phyloP scores from a whole-genome alignment of 2,329 filamentous ascomycete species.

The Colletotrichum costaricense region DNA sequence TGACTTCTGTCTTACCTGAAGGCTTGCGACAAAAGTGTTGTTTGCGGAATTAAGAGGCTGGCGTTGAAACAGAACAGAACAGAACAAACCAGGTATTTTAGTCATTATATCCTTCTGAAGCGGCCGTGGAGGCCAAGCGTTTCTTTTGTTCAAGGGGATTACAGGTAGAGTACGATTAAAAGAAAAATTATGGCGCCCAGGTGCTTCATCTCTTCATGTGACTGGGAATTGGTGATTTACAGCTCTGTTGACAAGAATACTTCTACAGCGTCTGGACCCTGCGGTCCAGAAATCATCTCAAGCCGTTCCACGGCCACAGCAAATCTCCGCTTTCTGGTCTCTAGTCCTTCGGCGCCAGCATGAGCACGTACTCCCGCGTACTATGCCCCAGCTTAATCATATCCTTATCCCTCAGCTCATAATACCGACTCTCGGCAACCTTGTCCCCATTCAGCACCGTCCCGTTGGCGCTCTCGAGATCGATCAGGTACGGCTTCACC shows the following conservation, averaged over 20 bases:
- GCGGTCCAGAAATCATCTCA: too few relatives aligned
- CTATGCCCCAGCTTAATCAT: conserved; percentile 89
- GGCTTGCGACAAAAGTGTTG: too few relatives aligned
- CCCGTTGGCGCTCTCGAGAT: conserved; percentile 93
- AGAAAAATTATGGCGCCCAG: background rate
- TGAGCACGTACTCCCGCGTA: conserved; percentile 93
- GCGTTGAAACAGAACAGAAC: background rate
- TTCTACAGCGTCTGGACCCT: background rate
- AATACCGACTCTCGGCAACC: conserved; percentile 80
- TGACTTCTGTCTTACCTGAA: background rate
- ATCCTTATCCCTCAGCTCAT: conserved; percentile 90
- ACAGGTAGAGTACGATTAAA: background rate
- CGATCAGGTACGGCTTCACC: conserved; percentile 90
- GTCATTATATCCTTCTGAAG: background rate
- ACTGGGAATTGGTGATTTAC: background rate
- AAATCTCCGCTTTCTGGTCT: background rate
- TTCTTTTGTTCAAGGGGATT: background rate
- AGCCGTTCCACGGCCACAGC: background rate
- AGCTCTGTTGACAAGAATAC: too few relatives aligned
- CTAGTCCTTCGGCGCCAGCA: conserved; percentile 72
- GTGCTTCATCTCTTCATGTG: background rate
- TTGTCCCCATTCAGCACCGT: conserved; percentile 82
- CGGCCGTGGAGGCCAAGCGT: background rate
- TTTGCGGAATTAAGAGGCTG: background rate
- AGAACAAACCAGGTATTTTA: background rate